A percentile compares a stretch with the other conserved stretches of the same genome.
Evolutionary conservation across 1,139 yeast genomes (phyloP).

Genomic region (Arxiozyma bovina): DNA sequence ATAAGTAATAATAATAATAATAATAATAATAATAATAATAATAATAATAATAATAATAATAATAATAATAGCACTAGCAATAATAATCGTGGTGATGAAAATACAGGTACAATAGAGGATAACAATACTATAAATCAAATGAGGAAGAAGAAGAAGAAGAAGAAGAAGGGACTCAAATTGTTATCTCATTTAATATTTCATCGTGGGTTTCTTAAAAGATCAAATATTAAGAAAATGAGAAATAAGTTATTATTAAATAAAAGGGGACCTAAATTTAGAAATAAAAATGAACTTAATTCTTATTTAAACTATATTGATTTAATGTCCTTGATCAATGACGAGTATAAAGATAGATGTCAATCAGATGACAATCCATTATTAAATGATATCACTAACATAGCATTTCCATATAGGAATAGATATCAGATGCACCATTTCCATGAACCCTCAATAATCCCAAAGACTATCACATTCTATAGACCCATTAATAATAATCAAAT

Average conservation of each 20-base stretch:
- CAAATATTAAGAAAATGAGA: neutral
- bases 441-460: neutral
- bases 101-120: too few species aligned
- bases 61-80: too few species aligned
- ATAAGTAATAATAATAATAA: neutral
- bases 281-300: constrained; percentile 1
- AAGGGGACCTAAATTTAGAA: constrained; percentile 1
- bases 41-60: too few species aligned
- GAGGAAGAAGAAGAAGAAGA: constrained; percentile 6
- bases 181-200: constrained; percentile 19
- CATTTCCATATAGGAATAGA: neutral
- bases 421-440: neutral
- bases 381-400: neutral
- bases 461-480: constrained; percentile 1
- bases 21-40: too few species aligned
- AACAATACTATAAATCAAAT: too few species aligned
- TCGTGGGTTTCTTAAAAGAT: constrained; percentile 21
- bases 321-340: neutral
- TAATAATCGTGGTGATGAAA: too few species aligned
- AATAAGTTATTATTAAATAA: neutral
- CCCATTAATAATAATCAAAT: constrained; percentile 2
- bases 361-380: neutral
- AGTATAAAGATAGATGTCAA: neutral
- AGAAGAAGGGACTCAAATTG: constrained; percentile 4
- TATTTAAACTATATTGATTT: constrained; percentile 3